Base-by-base conservation (phyloP, 108 stramenopile genomes). In the Cyclotella baltica region DNA sequence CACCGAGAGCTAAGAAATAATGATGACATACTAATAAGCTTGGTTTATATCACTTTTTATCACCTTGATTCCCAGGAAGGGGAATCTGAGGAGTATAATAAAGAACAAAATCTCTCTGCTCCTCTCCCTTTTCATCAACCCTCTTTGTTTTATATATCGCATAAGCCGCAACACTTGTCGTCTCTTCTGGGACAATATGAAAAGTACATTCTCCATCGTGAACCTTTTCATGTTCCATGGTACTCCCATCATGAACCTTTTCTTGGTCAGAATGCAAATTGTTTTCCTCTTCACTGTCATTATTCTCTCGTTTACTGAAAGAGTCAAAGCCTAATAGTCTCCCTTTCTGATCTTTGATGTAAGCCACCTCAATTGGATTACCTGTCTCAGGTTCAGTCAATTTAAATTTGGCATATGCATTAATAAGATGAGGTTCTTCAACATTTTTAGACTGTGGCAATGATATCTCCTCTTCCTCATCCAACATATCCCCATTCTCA, bases 271-370 rank as follows among this genome's bases (percentile, higher is more conserved):
- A 20, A 0, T 40, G 13, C 27, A 57, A 34, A 3, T n/a, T 30
- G 1, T 31, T 38, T 19, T 62, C 72, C 33, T 67, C 70, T 6
- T 67, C 58, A 16, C 50, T 18, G 25, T 68, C 58, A 28, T 43
- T 47, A 25, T 37, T 33, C 11, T 77, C 59, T 22, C 40, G 25
- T 27, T 76, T 81, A 3, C 69, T 40, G 43, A 85, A 85, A 9
- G 75, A 89, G 29, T 88, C 84, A 80, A 91, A 93, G 1, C 94
- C 94, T 29, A 95, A 55, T 10, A 95, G 76, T 28, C 75, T 68
- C 16, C 92, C 92, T 22, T 86, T 68, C 70, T 95, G 92, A 83
- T 95, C 94, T 33, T 86, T 76, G 23, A 89, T 85, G 76, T 91
- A 95, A 19, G 94, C 94, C 67, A 92, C 83, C 67, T 93, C 89